phyloP scores from a whole-genome alignment of 2,329 filamentous ascomycete species.

The Thelonectria discophora region DNA sequence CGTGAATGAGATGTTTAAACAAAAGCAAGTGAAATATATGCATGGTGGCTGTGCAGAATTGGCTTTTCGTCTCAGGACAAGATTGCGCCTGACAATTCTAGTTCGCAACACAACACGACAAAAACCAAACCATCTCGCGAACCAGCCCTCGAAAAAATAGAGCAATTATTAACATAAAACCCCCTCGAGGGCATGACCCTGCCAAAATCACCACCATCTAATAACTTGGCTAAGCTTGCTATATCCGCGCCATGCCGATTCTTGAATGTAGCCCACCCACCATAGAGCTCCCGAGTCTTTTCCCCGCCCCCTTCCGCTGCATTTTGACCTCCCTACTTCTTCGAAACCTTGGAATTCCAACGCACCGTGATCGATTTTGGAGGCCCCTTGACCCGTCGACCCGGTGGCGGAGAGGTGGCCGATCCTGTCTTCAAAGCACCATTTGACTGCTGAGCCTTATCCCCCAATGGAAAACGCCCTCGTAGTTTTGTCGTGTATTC shows the following conservation, averaged over 20 bases:
- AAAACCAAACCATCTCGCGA: no score
- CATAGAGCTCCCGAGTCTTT: no score
- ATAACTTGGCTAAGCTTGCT: no score
- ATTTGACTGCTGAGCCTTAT: background rate
- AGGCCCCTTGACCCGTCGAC: background rate
- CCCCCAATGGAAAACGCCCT: constrained; percentile 14
- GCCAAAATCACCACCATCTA: background rate
- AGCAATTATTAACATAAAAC: background rate
- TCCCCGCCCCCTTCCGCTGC: background rate
- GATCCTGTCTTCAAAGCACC: background rate
- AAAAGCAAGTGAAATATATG: no score
- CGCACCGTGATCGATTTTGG: no score
- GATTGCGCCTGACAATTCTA: no score
- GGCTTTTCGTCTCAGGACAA: no score
- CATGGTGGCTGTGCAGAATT: no score
- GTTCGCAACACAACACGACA: background rate
- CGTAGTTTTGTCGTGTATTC: constrained; percentile 9
- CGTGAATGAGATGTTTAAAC: no score
- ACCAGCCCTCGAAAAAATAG: background rate
- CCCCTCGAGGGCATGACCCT: background rate
- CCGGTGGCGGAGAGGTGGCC: background rate
- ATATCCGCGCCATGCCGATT: no score
- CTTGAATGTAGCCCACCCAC: no score
- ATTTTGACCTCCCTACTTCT: background rate
- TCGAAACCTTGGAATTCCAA: background rate